A percentile compares a stretch with the other conserved stretches of the same genome.
Evolutionary conservation across 345 rosid species (phyloP).

Genomic region (Atalantia buxifolia): DNA sequence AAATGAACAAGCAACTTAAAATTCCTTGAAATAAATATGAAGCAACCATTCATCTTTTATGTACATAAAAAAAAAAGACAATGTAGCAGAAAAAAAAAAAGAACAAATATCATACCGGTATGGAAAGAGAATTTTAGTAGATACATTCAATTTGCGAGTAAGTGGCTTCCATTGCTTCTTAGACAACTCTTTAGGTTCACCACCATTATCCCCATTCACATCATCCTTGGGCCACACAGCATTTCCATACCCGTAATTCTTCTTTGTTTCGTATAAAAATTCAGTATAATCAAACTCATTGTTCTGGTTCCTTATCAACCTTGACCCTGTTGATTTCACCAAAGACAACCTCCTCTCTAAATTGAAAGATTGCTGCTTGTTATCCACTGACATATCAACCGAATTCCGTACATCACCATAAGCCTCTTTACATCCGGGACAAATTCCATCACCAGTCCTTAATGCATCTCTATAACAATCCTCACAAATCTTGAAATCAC

Average conservation of each 20-base stretch:
- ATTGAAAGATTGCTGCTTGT: background rate
- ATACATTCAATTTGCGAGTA: slow-evolving; percentile 36
- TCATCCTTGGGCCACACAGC: slow-evolving; percentile 46
- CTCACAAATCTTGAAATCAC: slow-evolving; percentile 45
- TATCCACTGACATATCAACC: slow-evolving; percentile 16
- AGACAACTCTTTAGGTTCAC: slow-evolving; percentile 7
- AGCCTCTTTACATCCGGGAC: slow-evolving; percentile 53
- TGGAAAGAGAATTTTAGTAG: slow-evolving; percentile 44
- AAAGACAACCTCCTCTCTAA: slow-evolving; percentile 29
- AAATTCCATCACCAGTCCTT: slow-evolving; percentile 31
- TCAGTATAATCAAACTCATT: slow-evolving; percentile 38
- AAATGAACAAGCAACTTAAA: background rate
- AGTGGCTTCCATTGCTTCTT: slow-evolving; percentile 58
- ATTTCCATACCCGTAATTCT: slow-evolving; percentile 49
- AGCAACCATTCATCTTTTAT: background rate
- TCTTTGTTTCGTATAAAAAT: slow-evolving; percentile 41
- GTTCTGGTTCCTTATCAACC: slow-evolving; percentile 11
- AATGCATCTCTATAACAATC: slow-evolving; percentile 40
- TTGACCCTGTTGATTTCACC: slow-evolving; percentile 16
- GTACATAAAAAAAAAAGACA: background rate
- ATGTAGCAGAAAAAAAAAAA: background rate
- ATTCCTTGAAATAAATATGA: background rate
- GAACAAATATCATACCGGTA: slow-evolving; percentile 36
- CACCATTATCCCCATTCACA: slow-evolving; percentile 14
- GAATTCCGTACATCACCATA: slow-evolving; percentile 28